Percentiles rank a stretch among this genome's conserved stretches.
Evolutionary conservation across 345 rosid species (phyloP).

Genomic region (Clausena lansium): DNA sequence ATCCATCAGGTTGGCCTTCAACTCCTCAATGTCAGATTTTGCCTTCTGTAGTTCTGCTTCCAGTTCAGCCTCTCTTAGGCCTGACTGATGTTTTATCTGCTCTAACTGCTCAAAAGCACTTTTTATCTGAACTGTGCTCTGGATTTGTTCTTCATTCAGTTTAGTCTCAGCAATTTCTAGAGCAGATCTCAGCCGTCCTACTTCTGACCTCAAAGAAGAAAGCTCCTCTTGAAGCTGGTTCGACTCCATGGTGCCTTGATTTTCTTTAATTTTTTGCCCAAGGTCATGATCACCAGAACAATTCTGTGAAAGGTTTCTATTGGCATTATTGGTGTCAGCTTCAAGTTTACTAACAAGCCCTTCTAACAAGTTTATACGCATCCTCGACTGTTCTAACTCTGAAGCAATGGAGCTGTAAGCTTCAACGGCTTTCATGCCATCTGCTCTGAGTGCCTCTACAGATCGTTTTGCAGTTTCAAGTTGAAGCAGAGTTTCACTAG

Average conservation of each 20-base stretch:
- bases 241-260: conserved; percentile 33
- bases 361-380: conserved; percentile 51
- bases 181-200: conserved; percentile 46
- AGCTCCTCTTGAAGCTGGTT: conserved; percentile 49
- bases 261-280: conserved; percentile 29
- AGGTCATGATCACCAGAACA: conserved; percentile 23
- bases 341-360: conserved; percentile 42
- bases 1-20: conserved; percentile 79
- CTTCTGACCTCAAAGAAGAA: conserved; percentile 51
- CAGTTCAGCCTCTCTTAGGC: conserved; percentile 53
- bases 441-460: conserved; percentile 61
- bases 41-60: conserved; percentile 59
- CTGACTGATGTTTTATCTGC: conserved; percentile 39
- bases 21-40: conserved; percentile 53
- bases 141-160: conserved; percentile 39
- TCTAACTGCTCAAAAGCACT: conserved; percentile 51
- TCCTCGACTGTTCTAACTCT: conserved; percentile 72
- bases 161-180: conserved; percentile 51
- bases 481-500: conserved; percentile 65
- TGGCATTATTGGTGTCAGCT: conserved; percentile 15
- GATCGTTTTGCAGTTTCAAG: conserved; percentile 69
- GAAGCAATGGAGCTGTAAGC: conserved; percentile 54
- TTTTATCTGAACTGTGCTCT: conserved; percentile 39
- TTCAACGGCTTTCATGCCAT: conserved; percentile 56
- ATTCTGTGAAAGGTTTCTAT: neutral